Evolutionary conservation across 805 yeast species (phyloP).

Genomic region (Cyberlindnera lachancei): DNA sequence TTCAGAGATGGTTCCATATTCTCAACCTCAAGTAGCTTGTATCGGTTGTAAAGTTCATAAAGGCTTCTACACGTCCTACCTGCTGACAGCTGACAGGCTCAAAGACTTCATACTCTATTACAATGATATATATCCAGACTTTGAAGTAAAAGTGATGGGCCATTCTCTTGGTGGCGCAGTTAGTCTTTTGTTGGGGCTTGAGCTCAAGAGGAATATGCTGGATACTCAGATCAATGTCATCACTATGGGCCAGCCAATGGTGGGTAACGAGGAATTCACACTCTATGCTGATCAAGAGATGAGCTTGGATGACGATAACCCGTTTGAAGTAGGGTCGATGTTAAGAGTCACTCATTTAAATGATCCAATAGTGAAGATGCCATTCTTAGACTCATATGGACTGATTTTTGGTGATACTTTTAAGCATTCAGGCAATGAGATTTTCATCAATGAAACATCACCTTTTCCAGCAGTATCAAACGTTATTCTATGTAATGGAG

Average conservation of each 20-base stretch:
- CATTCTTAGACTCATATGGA: conserved; percentile 11
- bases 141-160: conserved; percentile 16
- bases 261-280: conserved; percentile 16
- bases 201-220: conserved; percentile 3
- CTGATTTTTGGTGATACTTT: conserved; percentile 12
- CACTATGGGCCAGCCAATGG: conserved; percentile 24
- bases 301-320: neutral
- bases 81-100: conserved; percentile 10
- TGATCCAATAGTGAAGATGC: conserved; percentile 23
- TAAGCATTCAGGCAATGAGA: conserved; percentile 15
- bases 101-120: neutral
- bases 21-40: conserved; percentile 5
- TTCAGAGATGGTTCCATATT: conserved; percentile 18
- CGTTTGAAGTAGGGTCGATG: conserved; percentile 4
- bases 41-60: conserved; percentile 18
- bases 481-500: conserved; percentile 72
- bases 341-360: conserved; percentile 19
- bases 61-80: conserved; percentile 15
- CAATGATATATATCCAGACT: conserved; percentile 2
- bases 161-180: conserved; percentile 25
- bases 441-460: conserved; percentile 17
- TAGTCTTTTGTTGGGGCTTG: conserved; percentile 11
- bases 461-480: conserved; percentile 27
- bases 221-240: conserved; percentile 2
- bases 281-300: conserved; percentile 10